A percentile compares a stretch with the other conserved stretches of the same genome.
Conservation (phyloP, 805 yeast species). For the Metschnikowia bowlesiae region DNA sequence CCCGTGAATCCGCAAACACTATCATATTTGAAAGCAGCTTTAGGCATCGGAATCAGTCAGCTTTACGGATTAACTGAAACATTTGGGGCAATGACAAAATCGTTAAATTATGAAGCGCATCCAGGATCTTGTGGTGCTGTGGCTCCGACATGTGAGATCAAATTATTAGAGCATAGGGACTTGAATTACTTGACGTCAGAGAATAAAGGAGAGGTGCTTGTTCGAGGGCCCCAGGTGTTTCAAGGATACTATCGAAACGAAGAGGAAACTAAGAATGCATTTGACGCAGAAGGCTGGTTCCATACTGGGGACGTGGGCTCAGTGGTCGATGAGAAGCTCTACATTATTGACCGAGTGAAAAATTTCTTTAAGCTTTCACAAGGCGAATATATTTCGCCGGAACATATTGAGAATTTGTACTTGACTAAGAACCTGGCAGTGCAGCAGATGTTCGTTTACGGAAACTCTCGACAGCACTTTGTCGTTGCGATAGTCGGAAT, state of each 20-base stretch:
- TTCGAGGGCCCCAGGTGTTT: constrained; percentile 63
- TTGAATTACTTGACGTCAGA: constrained; percentile 39
- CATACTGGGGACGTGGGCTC: constrained; percentile 47
- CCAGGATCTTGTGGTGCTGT: constrained; percentile 59
- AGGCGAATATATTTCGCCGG: constrained; percentile 65
- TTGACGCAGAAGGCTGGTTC: constrained; percentile 43
- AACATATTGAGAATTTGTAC: constrained; percentile 63
- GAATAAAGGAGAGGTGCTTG: constrained; percentile 41
- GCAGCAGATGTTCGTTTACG: constrained; percentile 12
- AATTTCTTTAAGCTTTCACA: constrained; percentile 62
- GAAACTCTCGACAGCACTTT: constrained; percentile 7
- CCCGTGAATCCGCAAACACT: constrained; percentile 19
- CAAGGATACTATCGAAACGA: constrained; percentile 49
- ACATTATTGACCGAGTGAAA: constrained; percentile 62
- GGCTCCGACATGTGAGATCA: constrained; percentile 47
- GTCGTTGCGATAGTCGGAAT: constrained; percentile 17
- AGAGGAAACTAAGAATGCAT: constrained; percentile 50
- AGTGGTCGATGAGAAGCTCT: constrained; percentile 44
- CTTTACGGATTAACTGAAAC: constrained; percentile 73
- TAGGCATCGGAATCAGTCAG: constrained; percentile 53
- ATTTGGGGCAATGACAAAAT: constrained; percentile 48
- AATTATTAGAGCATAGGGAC: constrained; percentile 56
- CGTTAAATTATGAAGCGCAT: constrained; percentile 37
- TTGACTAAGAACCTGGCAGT: constrained; percentile 17
- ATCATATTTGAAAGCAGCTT: constrained; percentile 36